These are phyloP conservation scores for Spathaspora passalidarum DNA, from an alignment of 805 yeast species.

Conservation along the genomic window DNA sequence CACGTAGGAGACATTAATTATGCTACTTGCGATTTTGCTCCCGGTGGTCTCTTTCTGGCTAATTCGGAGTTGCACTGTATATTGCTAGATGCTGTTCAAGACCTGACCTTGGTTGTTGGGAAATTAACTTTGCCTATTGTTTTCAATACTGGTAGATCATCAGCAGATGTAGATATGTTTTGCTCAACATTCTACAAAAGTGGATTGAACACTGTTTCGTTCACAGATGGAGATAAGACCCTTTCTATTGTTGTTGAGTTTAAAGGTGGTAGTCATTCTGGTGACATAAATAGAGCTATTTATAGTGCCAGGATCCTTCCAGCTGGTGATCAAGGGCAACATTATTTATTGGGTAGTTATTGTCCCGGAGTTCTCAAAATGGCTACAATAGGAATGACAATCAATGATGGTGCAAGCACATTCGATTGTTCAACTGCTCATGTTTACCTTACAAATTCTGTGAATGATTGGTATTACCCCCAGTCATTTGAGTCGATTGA, in stretches of 20 bases:
- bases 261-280: constrained; percentile 6
- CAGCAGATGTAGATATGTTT: constrained; percentile 13
- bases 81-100: constrained; percentile 10
- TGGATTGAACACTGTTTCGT: constrained; percentile 19
- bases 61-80: constrained; percentile 18
- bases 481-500: constrained; percentile 2
- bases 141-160: constrained; percentile 19
- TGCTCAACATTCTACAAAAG: constrained; percentile 14
- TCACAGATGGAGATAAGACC: constrained; percentile 14
- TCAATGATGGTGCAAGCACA: constrained; percentile 3
- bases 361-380: constrained; percentile 19
- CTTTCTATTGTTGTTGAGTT: constrained; percentile 11
- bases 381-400: constrained; percentile 20
- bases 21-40: constrained; percentile 20
- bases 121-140: constrained; percentile 18
- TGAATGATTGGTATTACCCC: constrained; percentile 22
- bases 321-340: constrained; percentile 8
- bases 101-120: constrained; percentile 15
- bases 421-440: constrained; percentile 22
- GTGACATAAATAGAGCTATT: neutral
- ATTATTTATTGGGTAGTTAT: constrained; percentile 11
- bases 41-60: constrained; percentile 15
- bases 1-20: constrained; percentile 10
- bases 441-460: constrained; percentile 16
- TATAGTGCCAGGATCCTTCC: constrained; percentile 11